Conservation (phyloP, 495 filamentous ascomycete genomes). For the Tetracladium marchalianum region DNA sequence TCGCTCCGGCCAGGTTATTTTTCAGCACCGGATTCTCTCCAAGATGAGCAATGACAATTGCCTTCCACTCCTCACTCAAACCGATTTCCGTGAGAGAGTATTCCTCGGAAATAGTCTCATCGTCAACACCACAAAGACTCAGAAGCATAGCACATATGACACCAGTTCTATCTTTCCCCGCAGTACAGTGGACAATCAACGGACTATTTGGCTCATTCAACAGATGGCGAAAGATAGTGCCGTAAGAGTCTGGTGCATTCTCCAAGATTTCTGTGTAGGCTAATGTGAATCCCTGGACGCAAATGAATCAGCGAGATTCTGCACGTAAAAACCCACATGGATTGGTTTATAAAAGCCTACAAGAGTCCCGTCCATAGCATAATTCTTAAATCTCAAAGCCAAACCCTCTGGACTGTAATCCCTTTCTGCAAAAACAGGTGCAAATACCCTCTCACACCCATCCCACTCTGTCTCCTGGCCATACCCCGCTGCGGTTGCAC, state of each 20-base stretch:
- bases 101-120: slow-evolving; percentile 49
- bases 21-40: slow-evolving; percentile 30
- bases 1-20: slow-evolving; percentile 27
- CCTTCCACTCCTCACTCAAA: slow-evolving; percentile 29
- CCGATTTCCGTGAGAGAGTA: slow-evolving; percentile 52
- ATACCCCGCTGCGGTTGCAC: slow-evolving; percentile 18
- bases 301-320: neutral
- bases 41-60: slow-evolving; percentile 33
- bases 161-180: slow-evolving; percentile 57
- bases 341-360: slow-evolving; percentile 21
- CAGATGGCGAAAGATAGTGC: slow-evolving; percentile 17
- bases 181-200: slow-evolving; percentile 49
- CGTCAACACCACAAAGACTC: slow-evolving; percentile 42
- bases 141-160: slow-evolving; percentile 50
- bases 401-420: slow-evolving; percentile 46
- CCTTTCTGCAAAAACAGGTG: slow-evolving; percentile 46
- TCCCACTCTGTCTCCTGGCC: slow-evolving; percentile 31
- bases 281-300: slow-evolving; percentile 15
- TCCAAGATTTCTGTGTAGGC: slow-evolving; percentile 19
- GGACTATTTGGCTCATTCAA: slow-evolving; percentile 23
- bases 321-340: neutral
- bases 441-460: slow-evolving; percentile 40
- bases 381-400: slow-evolving; percentile 37
- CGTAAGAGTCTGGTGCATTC: slow-evolving; percentile 16
- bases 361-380: slow-evolving; percentile 29